Base-by-base conservation (phyloP, 441 rosid genomes). In the Sinapis alba region DNA sequence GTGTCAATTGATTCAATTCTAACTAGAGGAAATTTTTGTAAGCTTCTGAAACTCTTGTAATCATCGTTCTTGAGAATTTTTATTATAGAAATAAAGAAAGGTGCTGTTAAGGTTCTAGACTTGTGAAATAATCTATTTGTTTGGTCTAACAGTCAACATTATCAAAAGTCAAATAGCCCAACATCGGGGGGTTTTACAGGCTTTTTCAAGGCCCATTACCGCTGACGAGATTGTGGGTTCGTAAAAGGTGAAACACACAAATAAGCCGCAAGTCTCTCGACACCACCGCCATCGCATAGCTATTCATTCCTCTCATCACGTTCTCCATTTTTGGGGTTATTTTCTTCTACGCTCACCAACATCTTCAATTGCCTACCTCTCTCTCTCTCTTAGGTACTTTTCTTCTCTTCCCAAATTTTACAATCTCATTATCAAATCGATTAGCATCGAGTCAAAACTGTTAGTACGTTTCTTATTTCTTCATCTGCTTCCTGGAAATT, bases 241-340 rank as follows among this genome's bases (percentile, higher is more conserved):
- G 45, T 53, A 64, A 26, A 64, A n/a, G n/a, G n/a, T n/a, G n/a
- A n/a, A n/a, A 36, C 70, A 64, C 6, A 64, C 70, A 63, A 50
- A 64, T 0, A 73, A 65, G 24, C 66, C 77, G 66, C 51, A 57
- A 18, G 62, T 30, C 10, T 41, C 27, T 65, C 54, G 6, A 70
- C 45, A 65, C 72, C 76, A 47, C 68, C 76, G n/a, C n/a, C n/a
- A n/a, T n/a, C n/a, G n/a, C n/a, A n/a, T n/a, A n/a, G n/a, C n/a
- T n/a, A n/a, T n/a, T n/a, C n/a, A 21, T 70, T 21, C 58, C 80
- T 71, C 71, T 65, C 72, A 47, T 71, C 76, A 77, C 76, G 76
- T 77, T 23, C 68, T 71, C 68, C 72, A 13, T 47, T 45, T 47
- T 16, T 65, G 19, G 62, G 62, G 6, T n/a, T 2, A n/a, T 30